Percentiles rank a stretch among this genome's conserved stretches.
These are phyloP conservation scores for Arbutus unedo DNA, from an alignment of 148 eudicot species.

Conservation along the genomic window DNA sequence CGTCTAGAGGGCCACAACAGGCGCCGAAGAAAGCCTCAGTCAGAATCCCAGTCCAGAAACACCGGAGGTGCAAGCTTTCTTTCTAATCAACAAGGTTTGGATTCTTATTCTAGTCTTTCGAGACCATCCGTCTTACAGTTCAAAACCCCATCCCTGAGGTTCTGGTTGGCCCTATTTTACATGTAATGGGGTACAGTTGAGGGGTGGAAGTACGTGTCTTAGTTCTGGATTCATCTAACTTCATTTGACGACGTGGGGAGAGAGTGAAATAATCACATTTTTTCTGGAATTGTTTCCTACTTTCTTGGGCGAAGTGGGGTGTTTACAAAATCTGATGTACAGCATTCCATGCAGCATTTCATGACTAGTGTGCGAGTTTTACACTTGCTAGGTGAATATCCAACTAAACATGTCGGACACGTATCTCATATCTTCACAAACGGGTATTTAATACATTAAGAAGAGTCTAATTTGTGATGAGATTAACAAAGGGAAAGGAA, in stretches of 20 bases:
- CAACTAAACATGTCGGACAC: not conserved
- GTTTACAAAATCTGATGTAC: not conserved
- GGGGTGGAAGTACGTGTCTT: not conserved
- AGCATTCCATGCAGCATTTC: not conserved
- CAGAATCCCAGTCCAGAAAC: constrained; percentile 50
- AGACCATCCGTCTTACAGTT: not conserved
- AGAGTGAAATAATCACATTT: not conserved
- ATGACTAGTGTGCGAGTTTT: not conserved
- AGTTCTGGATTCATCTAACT: not conserved
- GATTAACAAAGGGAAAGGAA: not conserved
- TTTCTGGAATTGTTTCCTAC: not conserved
- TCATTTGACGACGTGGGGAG: not conserved
- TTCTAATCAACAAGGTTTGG: constrained; percentile 49
- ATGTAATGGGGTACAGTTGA: not conserved
- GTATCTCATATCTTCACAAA: not conserved
- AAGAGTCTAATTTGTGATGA: not conserved
- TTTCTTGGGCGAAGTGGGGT: not conserved
- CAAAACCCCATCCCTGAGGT: not conserved
- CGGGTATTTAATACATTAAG: not conserved
- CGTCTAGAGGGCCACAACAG: constrained; percentile 72
- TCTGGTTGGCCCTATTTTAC: not conserved
- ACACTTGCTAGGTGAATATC: not conserved
- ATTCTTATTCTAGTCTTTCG: not conserved
- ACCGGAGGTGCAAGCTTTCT: constrained; percentile 33
- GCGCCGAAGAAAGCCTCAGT: constrained; percentile 71